Evolutionary conservation across 495 filamentous ascomycete species (phyloP), one percentile per base, ranked within the genome.

Genomic region (Lepraria neglecta): DNA sequence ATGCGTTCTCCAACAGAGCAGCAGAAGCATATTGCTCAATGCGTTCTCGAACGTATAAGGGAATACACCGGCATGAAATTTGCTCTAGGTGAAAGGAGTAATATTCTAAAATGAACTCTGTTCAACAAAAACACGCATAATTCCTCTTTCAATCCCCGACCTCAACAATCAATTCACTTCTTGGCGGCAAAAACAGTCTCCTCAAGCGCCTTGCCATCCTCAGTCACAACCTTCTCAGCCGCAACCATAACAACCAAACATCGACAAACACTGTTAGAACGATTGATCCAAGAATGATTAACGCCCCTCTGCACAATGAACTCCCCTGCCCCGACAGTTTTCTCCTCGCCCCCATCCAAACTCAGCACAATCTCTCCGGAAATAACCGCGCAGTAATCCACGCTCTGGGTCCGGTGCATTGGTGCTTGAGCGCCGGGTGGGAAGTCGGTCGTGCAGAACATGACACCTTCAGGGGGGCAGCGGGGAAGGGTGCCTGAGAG

Each of bases 251-350:
- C 68, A 50, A 72, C 65, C 55, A 69, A 31, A 11, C 73, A 59
- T 33, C 65, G 51, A 62, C 73, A 75, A 11, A 64, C 59, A 48
- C 72, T 69, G 27, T 63, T 56, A 14, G 63, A 60, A 24, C 65
- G 65, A 48, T 75, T 75, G 28, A 62, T 69, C 72, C 71, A 75
- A 38, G 56, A 31, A 61, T 75, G 73, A 35, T 67, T 73, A n/a
- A 60, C 64, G 1, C 73, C 73, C 40, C 68, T 59, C 65, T 74
- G 72, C 4, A 74, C 61, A 35, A 75, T 65, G 31, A 70, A 59
- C 31, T 75, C 73, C 38, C 73, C 73, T 7, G 62, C 58, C 24
- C 61, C 64, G 1, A 75, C 15, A 4, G 64, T 69, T 50, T 48
- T 71, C 69, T 74, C 69, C 35, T 73, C 71, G 12, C 72, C 71